Evolutionary conservation across 805 yeast genomes (phyloP).

Genomic region (Barnettozyma sp.): DNA sequence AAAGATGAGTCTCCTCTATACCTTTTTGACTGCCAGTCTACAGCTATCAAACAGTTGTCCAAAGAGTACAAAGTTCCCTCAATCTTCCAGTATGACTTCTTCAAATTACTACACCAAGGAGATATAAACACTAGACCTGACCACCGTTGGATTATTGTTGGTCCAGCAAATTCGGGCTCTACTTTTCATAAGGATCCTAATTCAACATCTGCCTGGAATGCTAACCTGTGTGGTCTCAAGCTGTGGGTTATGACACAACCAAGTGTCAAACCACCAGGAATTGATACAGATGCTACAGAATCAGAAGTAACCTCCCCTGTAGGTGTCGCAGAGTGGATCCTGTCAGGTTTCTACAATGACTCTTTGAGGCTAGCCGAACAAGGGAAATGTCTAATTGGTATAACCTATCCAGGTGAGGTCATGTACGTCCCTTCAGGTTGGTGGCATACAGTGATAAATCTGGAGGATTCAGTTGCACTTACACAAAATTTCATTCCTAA

Average conservation of each 20-base stretch:
- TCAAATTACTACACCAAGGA: constrained; percentile 39
- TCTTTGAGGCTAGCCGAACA: constrained; percentile 44
- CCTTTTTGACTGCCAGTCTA: constrained; percentile 72
- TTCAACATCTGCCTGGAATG: constrained; percentile 86
- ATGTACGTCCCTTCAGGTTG: constrained; percentile 92
- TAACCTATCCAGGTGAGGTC: constrained; percentile 77
- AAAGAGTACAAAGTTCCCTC: constrained; percentile 49
- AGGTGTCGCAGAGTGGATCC: constrained; percentile 90
- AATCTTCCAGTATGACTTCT: constrained; percentile 53
- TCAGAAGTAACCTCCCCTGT: constrained; percentile 88
- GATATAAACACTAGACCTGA: constrained; percentile 60
- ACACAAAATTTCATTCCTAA: constrained; percentile 85
- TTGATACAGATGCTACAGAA: constrained; percentile 65
- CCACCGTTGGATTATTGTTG: constrained; percentile 86
- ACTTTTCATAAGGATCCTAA: constrained; percentile 94
- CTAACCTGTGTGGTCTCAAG: constrained; percentile 65
- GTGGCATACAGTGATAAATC: constrained; percentile 94
- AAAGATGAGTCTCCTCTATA: constrained; percentile 80
- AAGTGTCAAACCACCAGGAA: constrained; percentile 73
- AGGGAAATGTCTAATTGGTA: constrained; percentile 52
- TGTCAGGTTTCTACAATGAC: constrained; percentile 74
- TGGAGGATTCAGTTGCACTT: constrained; percentile 76
- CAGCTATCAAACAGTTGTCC: constrained; percentile 53
- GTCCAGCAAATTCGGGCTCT: constrained; percentile 77
- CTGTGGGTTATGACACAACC: constrained; percentile 91